Evolutionary conservation across 495 filamentous ascomycete genomes (phyloP).

Genomic region (Xylaria nigripes): DNA sequence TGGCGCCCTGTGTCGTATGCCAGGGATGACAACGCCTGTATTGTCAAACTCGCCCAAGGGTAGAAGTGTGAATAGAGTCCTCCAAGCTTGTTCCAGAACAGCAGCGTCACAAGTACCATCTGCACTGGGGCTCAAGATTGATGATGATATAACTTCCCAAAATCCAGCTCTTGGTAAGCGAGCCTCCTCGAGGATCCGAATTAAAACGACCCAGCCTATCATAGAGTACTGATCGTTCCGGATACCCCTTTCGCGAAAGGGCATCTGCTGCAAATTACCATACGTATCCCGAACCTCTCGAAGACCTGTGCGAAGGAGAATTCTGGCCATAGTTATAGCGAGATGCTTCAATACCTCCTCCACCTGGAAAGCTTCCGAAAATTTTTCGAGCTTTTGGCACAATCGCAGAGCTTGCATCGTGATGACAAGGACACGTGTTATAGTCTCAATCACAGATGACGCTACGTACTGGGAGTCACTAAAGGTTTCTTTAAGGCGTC

Average conservation of each 20-base stretch:
- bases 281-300: slow-evolving; percentile 52
- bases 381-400: slow-evolving; percentile 19
- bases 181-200: slow-evolving; percentile 48
- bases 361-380: slow-evolving; percentile 28
- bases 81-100: slow-evolving; percentile 64
- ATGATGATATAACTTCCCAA: slow-evolving; percentile 49
- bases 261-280: slow-evolving; percentile 46
- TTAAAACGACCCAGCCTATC: slow-evolving; percentile 59
- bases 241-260: slow-evolving; percentile 58
- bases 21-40: slow-evolving; percentile 51
- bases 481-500: slow-evolving; percentile 24
- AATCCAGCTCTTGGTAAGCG: slow-evolving; percentile 41
- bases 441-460: slow-evolving; percentile 19
- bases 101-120: slow-evolving; percentile 36
- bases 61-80: slow-evolving; percentile 60
- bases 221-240: slow-evolving; percentile 46
- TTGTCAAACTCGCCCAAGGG: slow-evolving; percentile 71
- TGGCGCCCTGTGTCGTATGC: slow-evolving; percentile 42
- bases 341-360: slow-evolving; percentile 38
- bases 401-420: slow-evolving; percentile 28
- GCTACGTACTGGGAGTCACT: background rate
- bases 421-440: slow-evolving; percentile 23
- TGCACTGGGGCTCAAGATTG: slow-evolving; percentile 27
- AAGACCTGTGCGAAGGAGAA: slow-evolving; percentile 41
- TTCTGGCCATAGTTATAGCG: slow-evolving; percentile 29